Percentiles rank a stretch among this genome's conserved stretches.
Evolutionary conservation across 1,284 basidiomycete genomes (phyloP).

Genomic region (Cutaneotrichosporon cutaneum): DNA sequence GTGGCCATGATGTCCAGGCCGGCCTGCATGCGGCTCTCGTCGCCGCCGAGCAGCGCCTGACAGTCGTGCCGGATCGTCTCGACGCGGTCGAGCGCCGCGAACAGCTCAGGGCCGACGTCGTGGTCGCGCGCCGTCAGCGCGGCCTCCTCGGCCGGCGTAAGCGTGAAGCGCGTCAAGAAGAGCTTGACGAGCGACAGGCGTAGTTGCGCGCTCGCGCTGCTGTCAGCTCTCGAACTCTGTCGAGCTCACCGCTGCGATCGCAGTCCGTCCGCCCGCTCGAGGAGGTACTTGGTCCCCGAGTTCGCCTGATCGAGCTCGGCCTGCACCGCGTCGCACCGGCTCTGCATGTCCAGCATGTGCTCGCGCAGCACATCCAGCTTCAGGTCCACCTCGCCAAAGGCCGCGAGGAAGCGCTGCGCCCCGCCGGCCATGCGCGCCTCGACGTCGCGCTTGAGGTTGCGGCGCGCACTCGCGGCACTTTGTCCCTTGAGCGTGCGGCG

Average conservation of each 20-base stretch:
- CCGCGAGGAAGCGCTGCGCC: slow-evolving; percentile 73
- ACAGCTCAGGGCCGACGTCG: slow-evolving; percentile 69
- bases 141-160: slow-evolving; percentile 68
- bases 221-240: background rate
- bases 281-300: slow-evolving; percentile 73
- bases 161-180: slow-evolving; percentile 82
- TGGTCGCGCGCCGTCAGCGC: slow-evolving; percentile 76
- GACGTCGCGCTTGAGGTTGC: slow-evolving; percentile 76
- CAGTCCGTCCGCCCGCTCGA: slow-evolving; percentile 81
- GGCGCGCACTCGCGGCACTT: slow-evolving; percentile 63
- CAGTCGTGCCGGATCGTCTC: slow-evolving; percentile 80
- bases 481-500: slow-evolving; percentile 41
- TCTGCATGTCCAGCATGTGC: slow-evolving; percentile 73
- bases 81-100: slow-evolving; percentile 82
- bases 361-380: slow-evolving; percentile 73
- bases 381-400: slow-evolving; percentile 85
- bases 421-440: slow-evolving; percentile 76
- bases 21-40: slow-evolving; percentile 72
- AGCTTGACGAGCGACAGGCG: slow-evolving; percentile 70
- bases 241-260: slow-evolving; percentile 69
- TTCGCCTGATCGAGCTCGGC: slow-evolving; percentile 71
- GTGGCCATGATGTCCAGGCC: slow-evolving; percentile 84
- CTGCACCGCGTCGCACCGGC: slow-evolving; percentile 79
- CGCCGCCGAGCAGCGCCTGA: slow-evolving; percentile 77
- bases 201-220: slow-evolving; percentile 58